Evolutionary conservation across 1,139 yeast genomes (phyloP), one percentile per base, ranked within the genome.

Genomic region (Dujonia santamariae): DNA sequence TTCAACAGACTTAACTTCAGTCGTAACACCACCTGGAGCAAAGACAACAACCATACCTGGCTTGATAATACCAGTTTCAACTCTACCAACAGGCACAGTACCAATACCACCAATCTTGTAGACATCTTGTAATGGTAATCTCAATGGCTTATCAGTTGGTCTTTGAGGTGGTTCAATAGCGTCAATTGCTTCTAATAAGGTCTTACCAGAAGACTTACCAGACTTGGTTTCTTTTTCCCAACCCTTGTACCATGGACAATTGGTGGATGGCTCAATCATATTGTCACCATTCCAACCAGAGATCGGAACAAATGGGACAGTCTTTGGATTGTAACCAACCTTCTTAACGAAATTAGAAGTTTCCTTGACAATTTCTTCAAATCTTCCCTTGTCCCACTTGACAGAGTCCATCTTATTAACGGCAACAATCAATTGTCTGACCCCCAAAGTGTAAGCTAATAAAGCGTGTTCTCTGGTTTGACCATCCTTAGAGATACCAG

Each of bases 281-380:
- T 84, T 83, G 77, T 84, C 94, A 78, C 94, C 94, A 76, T 83
- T 83, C 92, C 90, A 84, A 65, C 94, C 94, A 59, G 94, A 84
- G 72, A 84, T 83, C 68, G 94, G 94, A 56, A 83, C 92, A 80
- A 84, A 84, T 60, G 94, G 83, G 72, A 84, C 90, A 68, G 80
- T 71, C 85, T 82, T 82, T 67, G 94, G 94, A 84, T 84, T 83
- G 87, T 72, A 82, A 76, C 92, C 92, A 59, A 83, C 90, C 84
- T 83, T 83, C 86, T 83, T 84, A 81, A 84, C 80, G 82, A 83
- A 84, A 80, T 79, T 80, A 57, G 87, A 69, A 53, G 86, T 79
- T 73, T 83, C 92, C 85, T 82, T 82, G 70, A 75, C 67, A 56
- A 83, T 84, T 70, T 83, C 92, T 59, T 79, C 79, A 76, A 71